These are phyloP conservation scores for Sporothrix pseudoabietina DNA, from an alignment of 2,329 filamentous ascomycete species.

Conservation along the genomic window DNA sequence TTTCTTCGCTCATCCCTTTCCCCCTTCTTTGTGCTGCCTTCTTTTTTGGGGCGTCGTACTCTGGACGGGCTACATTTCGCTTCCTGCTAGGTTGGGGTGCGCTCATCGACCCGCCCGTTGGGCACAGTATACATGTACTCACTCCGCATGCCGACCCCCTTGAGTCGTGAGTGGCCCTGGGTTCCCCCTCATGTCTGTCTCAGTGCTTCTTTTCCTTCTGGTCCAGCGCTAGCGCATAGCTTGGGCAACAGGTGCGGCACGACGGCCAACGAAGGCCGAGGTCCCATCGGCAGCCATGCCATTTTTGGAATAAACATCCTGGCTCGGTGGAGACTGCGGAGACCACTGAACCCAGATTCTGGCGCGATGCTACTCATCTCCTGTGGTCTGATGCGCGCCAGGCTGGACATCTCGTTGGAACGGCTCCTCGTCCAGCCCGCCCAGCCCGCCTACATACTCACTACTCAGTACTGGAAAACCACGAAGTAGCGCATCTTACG, in stretches of 20 bases:
- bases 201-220: background rate
- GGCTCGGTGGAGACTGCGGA: background rate
- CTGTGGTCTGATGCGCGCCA: conserved; percentile 20
- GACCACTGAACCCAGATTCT: conserved; percentile 11
- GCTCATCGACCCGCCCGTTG: background rate
- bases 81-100: background rate
- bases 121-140: background rate
- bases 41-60: background rate
- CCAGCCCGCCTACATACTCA: too few species aligned
- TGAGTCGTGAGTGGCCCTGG: too few species aligned
- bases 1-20: background rate
- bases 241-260: background rate
- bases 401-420: background rate
- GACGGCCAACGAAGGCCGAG: conserved; percentile 26
- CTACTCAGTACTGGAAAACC: too few species aligned
- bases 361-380: conserved; percentile 18
- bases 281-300: conserved; percentile 24
- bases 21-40: background rate
- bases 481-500: background rate
- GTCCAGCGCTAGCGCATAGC: background rate
- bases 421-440: background rate
- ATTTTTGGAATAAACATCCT: conserved; percentile 5
- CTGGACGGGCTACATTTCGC: background rate
- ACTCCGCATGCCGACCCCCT: conserved; percentile 3
- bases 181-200: background rate